phyloP scores from a whole-genome alignment of 441 rosid species.

The Arabidopsis lyrata region DNA sequence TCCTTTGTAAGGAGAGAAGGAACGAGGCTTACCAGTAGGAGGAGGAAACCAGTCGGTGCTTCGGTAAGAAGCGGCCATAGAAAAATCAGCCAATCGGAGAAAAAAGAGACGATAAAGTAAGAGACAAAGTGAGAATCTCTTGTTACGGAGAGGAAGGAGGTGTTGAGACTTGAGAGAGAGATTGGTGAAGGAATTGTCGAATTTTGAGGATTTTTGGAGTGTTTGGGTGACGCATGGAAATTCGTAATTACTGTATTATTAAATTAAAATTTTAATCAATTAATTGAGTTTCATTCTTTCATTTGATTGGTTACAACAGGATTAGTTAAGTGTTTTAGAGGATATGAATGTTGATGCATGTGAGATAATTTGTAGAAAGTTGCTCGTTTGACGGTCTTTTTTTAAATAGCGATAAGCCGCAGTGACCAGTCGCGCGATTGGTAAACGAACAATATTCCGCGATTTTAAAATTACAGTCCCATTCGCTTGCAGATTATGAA shows the following conservation, averaged over 20 bases:
- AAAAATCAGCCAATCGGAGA: constrained; percentile 21
- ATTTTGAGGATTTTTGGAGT: constrained; percentile 17
- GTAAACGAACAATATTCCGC: too few relatives aligned
- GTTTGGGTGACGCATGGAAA: constrained; percentile 15
- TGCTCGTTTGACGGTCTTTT: too few relatives aligned
- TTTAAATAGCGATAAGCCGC: too few relatives aligned
- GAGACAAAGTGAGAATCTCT: constrained; percentile 4
- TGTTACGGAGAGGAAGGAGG: constrained; percentile 5
- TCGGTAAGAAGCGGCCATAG: constrained; percentile 40
- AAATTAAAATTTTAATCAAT: background rate
- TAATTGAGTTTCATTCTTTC: background rate
- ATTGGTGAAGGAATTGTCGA: background rate
- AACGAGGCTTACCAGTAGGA: constrained; percentile 26
- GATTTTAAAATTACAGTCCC: too few relatives aligned
- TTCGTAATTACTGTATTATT: background rate
- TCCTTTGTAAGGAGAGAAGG: background rate
- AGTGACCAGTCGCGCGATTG: too few relatives aligned
- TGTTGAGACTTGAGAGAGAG: background rate
- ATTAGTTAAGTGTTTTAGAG: too few relatives aligned
- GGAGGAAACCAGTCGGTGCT: constrained; percentile 30
- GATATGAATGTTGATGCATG: too few relatives aligned
- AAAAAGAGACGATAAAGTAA: background rate
- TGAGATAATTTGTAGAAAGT: too few relatives aligned
- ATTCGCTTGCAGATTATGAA: too few relatives aligned
- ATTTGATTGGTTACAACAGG: background rate